Conservation (phyloP, 2,329 filamentous ascomycete genomes). For the Trichoderma citrinoviride region DNA sequence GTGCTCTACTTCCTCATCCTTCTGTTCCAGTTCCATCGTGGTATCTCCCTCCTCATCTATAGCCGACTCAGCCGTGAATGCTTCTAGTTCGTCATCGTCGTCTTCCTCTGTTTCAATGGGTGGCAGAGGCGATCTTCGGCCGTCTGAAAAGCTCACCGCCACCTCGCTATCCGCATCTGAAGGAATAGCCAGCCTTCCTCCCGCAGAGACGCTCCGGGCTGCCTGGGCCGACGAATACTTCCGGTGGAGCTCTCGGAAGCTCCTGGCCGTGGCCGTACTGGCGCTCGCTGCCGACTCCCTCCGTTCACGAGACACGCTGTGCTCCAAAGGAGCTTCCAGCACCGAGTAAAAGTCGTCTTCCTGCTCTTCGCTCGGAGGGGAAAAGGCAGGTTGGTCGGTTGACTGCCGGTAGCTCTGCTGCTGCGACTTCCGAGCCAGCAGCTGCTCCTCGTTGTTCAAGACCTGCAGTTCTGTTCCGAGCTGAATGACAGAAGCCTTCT, state of each 20-base stretch:
- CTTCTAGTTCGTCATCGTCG: not conserved
- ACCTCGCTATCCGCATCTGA: slow-evolving; percentile 61
- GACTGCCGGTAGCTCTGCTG: slow-evolving; percentile 39
- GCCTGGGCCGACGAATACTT: slow-evolving; percentile 56
- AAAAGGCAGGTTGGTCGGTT: slow-evolving; percentile 34
- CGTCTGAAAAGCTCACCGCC: slow-evolving; percentile 59
- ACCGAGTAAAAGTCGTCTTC: slow-evolving; percentile 55
- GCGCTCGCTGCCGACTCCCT: slow-evolving; percentile 62
- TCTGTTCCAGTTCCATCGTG: slow-evolving; percentile 10
- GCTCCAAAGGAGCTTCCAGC: slow-evolving; percentile 44
- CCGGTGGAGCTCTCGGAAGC: slow-evolving; percentile 61
- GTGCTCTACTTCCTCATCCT: slow-evolving; percentile 23
- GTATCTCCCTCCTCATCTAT: slow-evolving; percentile 14
- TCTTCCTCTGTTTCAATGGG: slow-evolving; percentile 44
- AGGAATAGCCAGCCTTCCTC: slow-evolving; percentile 45
- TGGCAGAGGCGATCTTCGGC: slow-evolving; percentile 54
- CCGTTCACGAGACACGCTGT: slow-evolving; percentile 44
- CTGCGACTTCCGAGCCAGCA: slow-evolving; percentile 59
- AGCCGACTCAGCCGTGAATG: not conserved
- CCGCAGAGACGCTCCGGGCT: slow-evolving; percentile 41
- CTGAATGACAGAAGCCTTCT: slow-evolving; percentile 96
- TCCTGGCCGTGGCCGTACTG: slow-evolving; percentile 65
- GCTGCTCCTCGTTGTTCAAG: slow-evolving; percentile 69
- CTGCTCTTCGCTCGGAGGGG: slow-evolving; percentile 35
- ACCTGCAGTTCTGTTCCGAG: slow-evolving; percentile 88